Evolutionary conservation across 2,329 filamentous ascomycete genomes (phyloP).

Genomic region (Grosmannia huntii): DNA sequence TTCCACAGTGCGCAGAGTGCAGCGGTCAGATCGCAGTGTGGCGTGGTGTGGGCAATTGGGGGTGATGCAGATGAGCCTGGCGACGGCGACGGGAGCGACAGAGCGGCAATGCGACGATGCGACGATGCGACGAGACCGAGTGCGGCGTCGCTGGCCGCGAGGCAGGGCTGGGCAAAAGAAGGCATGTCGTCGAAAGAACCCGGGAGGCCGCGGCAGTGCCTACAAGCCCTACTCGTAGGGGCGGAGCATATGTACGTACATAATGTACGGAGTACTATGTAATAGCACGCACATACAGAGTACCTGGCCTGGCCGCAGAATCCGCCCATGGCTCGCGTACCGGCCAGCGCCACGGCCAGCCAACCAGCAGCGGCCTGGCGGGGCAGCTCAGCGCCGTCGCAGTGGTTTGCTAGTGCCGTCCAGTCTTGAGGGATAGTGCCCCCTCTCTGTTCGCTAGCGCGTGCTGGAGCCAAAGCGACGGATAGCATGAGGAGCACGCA

Average conservation of each 20-base stretch:
- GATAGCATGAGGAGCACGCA: too few species aligned
- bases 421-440: neutral
- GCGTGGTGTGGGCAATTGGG: neutral
- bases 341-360: neutral
- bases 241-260: neutral
- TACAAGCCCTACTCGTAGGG: neutral
- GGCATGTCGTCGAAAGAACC: slow-evolving; percentile 2
- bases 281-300: neutral
- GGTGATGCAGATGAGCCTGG: neutral
- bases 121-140: too few species aligned
- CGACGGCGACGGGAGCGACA: neutral
- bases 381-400: slow-evolving; percentile 1
- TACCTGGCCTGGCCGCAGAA: neutral
- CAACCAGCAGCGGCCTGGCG: neutral
- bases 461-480: neutral
- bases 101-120: too few species aligned
- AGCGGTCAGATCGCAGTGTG: neutral
- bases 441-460: slow-evolving; percentile 1
- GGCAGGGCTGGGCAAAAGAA: neutral
- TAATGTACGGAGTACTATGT: too few species aligned
- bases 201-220: neutral
- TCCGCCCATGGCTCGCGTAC: neutral
- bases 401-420: slow-evolving; percentile 4
- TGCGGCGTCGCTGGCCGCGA: too few species aligned
- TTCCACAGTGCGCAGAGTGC: neutral